Base-by-base conservation (phyloP, 345 rosid genomes). In the Populus deltoides region DNA sequence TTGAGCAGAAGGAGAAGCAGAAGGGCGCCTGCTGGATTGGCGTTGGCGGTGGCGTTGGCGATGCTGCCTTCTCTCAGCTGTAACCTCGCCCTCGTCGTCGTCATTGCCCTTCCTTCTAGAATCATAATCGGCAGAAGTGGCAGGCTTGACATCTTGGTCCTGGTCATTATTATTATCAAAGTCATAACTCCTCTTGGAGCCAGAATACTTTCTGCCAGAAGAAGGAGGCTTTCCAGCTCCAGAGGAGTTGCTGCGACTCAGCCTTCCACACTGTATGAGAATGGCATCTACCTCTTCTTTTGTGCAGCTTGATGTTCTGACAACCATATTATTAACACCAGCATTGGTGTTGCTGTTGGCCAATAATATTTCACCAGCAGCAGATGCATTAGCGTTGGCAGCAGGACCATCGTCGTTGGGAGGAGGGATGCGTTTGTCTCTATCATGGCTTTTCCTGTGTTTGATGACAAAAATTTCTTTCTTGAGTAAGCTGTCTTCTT, bases 281-380 rank as follows among this genome's bases (percentile, higher is more conserved):
- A 96, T 93, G 45, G 98, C 98, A 62, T 96, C 97, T 27, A 96
- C 97, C 78, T 93, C 97, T 75, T 96, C 99, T 35, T 90, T 88
- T 3, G 88, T 87, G 77, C 92, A 87, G 79, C 86, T 88, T 12
- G 93, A 88, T 3, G 93, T 88, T 80, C 92, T 86, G 43, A 82
- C 72, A 81, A 74, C 85, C 49, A 55, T 43, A 6, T 41, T 49
- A 35, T 66, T 71, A 47, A 55, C 17, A 15, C 22, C 63, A 71
- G 43, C 33, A 59, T 66, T 47, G 18, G 15, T 76, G 53, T 55
- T 73, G 20, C 73, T 57, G 29, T 57, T n/a, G 29, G 27, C 43
- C 15, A 72, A 38, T 68, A 84, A 67, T 11, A 47, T 29, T 70
- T 84, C 85, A 2, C 13, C 83, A 29, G 75, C 75, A 3, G 72